Percentiles rank a stretch among this genome's conserved stretches.
phyloP scores from a whole-genome alignment of 345 rosid genomes.

The Pugionium dolabratum region DNA sequence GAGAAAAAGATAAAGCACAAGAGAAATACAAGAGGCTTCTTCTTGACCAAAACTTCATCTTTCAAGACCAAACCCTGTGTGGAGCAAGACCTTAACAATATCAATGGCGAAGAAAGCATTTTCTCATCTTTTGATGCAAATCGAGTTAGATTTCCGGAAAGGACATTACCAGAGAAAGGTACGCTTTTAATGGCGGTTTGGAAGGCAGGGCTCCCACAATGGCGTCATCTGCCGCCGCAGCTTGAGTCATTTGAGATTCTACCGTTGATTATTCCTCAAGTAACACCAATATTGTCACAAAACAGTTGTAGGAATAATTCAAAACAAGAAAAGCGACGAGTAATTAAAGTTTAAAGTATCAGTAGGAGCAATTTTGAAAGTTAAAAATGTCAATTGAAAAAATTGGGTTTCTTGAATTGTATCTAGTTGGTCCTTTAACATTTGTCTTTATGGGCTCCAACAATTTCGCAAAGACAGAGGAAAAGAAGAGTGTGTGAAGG shows the following conservation, averaged over 20 bases:
- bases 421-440: too few species aligned
- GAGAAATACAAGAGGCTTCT: constrained; percentile 62
- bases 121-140: constrained; percentile 72
- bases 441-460: too few species aligned
- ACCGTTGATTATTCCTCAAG: constrained; percentile 73
- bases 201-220: constrained; percentile 96
- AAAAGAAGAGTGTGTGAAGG: too few species aligned
- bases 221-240: constrained; percentile 97
- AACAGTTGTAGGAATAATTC: constrained; percentile 50
- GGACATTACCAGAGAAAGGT: constrained; percentile 63
- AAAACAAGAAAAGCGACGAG: constrained; percentile 73
- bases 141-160: constrained; percentile 39
- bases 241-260: constrained; percentile 88
- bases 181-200: constrained; percentile 95
- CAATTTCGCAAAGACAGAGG: too few species aligned
- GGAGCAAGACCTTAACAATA: constrained; percentile 51
- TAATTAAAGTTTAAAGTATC: too few species aligned
- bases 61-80: constrained; percentile 66
- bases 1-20: constrained; percentile 72
- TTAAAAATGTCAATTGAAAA: too few species aligned
- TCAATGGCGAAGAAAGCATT: constrained; percentile 90
- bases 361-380: too few species aligned
- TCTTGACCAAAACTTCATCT: constrained; percentile 52
- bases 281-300: constrained; percentile 40
- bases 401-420: too few species aligned